phyloP scores from a whole-genome alignment of 139 green algal species.

The Astrephomene gubernaculifera region DNA sequence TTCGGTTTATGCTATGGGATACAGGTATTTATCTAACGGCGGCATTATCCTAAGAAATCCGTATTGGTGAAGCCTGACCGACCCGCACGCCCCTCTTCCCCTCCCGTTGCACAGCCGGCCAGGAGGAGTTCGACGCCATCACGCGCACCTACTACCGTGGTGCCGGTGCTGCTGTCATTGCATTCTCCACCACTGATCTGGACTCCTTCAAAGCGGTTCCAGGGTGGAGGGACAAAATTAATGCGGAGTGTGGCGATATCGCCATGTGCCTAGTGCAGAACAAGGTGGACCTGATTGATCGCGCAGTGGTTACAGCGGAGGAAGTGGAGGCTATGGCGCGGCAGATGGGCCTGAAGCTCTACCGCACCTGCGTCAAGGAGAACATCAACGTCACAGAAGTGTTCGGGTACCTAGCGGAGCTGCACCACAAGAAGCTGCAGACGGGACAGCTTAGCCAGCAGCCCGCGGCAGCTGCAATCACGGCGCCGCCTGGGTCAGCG shows the following conservation, averaged over 20 bases:
- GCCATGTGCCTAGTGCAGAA: slow-evolving; percentile 83
- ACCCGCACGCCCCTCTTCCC: neutral
- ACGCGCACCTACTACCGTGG: slow-evolving; percentile 81
- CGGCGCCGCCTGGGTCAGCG: neutral
- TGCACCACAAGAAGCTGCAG: slow-evolving; percentile 59
- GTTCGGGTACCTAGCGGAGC: slow-evolving; percentile 73
- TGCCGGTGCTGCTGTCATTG: slow-evolving; percentile 73
- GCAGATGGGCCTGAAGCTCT: slow-evolving; percentile 73
- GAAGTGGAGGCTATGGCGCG: slow-evolving; percentile 75
- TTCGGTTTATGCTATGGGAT: slow-evolving; percentile 85
- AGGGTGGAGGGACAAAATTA: slow-evolving; percentile 75
- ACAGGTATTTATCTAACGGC: too few species aligned
- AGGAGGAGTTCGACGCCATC: slow-evolving; percentile 87
- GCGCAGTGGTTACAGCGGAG: slow-evolving; percentile 62
- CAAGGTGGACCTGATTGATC: slow-evolving; percentile 80
- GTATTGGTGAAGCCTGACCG: too few species aligned
- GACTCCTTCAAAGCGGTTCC: slow-evolving; percentile 77
- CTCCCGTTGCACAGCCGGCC: slow-evolving; percentile 61
- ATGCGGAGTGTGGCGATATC: slow-evolving; percentile 73
- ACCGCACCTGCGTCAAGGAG: slow-evolving; percentile 83
- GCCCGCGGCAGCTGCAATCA: slow-evolving; percentile 15
- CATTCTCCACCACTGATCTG: slow-evolving; percentile 81
- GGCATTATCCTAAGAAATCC: too few species aligned
- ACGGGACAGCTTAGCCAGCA: slow-evolving; percentile 42
- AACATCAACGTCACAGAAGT: slow-evolving; percentile 83